phyloP scores from a whole-genome alignment of 768 basidiomycete genomes.

The Neoboletus subvelutipes region DNA sequence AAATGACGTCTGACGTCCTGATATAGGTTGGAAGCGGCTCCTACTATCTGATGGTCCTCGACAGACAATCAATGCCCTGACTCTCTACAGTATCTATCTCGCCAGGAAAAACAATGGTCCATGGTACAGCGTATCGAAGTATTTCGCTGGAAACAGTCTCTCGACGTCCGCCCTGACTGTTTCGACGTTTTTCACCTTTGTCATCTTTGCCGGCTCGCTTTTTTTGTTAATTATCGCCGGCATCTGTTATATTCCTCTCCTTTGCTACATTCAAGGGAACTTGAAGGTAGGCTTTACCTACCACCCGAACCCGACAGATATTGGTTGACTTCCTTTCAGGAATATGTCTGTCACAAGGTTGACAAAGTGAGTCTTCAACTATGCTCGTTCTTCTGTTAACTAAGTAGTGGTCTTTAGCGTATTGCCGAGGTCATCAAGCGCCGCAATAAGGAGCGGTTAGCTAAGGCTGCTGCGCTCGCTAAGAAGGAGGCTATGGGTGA shows the following conservation, averaged over 20 bases:
- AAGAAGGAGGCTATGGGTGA: conserved; percentile 92
- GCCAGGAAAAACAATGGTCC: conserved; percentile 48
- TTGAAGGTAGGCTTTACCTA: conserved; percentile 62
- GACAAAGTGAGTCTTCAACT: conserved; percentile 68
- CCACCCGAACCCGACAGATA: neutral
- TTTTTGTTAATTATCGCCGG: conserved; percentile 81
- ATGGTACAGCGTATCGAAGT: conserved; percentile 74
- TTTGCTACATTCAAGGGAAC: conserved; percentile 95
- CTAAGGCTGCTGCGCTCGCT: conserved; percentile 76
- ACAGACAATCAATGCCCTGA: conserved; percentile 95
- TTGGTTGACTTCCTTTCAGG: conserved; percentile 42
- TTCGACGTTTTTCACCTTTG: conserved; percentile 86
- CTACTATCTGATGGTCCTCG: conserved; percentile 93
- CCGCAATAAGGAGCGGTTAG: conserved; percentile 81
- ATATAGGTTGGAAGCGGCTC: conserved; percentile 80
- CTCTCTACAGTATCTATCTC: conserved; percentile 88
- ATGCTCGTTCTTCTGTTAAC: conserved; percentile 6
- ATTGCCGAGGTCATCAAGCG: conserved; percentile 93
- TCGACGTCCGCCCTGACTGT: conserved; percentile 84
- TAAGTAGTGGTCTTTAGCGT: conserved; percentile 51
- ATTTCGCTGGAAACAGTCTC: conserved; percentile 72
- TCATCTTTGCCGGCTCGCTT: conserved; percentile 83
- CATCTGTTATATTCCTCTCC: conserved; percentile 87
- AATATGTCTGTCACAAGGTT: conserved; percentile 98
- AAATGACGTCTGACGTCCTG: neutral